Evolutionary conservation across 1,284 basidiomycete species (phyloP).

Genomic region (Cutaneotrichosporon cyanovorans): DNA sequence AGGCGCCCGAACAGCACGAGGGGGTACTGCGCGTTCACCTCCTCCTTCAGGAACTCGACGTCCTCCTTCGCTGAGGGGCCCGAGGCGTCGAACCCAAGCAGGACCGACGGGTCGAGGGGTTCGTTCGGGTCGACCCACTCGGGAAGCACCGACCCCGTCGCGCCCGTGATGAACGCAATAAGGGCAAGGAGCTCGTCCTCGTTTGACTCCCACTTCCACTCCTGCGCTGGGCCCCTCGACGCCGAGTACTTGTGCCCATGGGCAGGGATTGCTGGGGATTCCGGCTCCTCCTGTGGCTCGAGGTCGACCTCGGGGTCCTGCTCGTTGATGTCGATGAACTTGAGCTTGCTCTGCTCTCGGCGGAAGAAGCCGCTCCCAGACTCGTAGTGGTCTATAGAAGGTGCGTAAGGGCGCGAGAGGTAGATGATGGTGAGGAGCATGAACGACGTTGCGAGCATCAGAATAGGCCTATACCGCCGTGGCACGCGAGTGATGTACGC

Average conservation of each 20-base stretch:
- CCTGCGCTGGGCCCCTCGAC: neutral
- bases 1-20: conserved; percentile 72
- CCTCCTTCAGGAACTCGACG: conserved; percentile 35
- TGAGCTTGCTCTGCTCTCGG: too few relatives aligned
- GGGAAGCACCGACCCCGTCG: conserved; percentile 71
- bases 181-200: conserved; percentile 69
- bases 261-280: too few relatives aligned
- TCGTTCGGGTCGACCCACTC: conserved; percentile 54
- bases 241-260: neutral
- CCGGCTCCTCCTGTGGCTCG: neutral
- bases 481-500: conserved; percentile 30
- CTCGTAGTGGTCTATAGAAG: neutral
- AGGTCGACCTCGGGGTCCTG: neutral
- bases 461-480: conserved; percentile 26
- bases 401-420: conserved; percentile 19
- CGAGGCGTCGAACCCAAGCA: conserved; percentile 74
- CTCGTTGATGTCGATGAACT: neutral
- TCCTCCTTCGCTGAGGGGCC: conserved; percentile 50
- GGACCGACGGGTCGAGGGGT: conserved; percentile 66
- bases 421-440: conserved; percentile 21
- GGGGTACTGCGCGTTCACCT: conserved; percentile 64
- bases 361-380: neutral
- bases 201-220: conserved; percentile 7
- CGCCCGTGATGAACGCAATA: conserved; percentile 63
- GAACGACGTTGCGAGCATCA: conserved; percentile 28